Evolutionary conservation across 2,329 filamentous ascomycete genomes (phyloP).

Genomic region (Amauroascus verrucosus): DNA sequence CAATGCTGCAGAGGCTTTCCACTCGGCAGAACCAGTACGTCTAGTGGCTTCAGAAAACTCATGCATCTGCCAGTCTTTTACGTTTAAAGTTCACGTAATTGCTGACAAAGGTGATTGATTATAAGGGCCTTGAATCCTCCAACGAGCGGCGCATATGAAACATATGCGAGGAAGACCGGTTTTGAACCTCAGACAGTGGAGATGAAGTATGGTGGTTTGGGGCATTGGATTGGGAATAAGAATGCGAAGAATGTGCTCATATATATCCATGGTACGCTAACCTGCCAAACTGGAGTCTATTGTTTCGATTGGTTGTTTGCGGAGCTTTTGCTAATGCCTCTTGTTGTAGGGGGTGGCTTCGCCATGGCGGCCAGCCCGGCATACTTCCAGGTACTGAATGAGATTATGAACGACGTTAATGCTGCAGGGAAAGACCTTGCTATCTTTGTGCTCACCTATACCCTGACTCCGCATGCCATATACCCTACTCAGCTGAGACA

Average conservation of each 20-base stretch:
- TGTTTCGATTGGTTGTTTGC: not conserved
- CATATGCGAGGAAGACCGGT: constrained; percentile 20
- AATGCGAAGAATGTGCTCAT: constrained; percentile 31
- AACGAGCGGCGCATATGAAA: constrained; percentile 23
- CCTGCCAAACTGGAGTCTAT: not conserved
- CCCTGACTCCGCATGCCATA: constrained; percentile 40
- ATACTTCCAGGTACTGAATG: constrained; percentile 42
- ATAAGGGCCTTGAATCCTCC: constrained; percentile 21
- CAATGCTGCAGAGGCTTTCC: constrained; percentile 19
- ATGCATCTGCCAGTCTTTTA: not conserved
- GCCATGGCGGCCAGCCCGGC: constrained; percentile 38
- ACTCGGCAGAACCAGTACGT: constrained; percentile 28
- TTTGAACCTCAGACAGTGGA: constrained; percentile 24
- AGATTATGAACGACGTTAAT: constrained; percentile 36
- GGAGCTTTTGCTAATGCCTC: not conserved
- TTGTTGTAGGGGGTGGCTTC: constrained; percentile 45
- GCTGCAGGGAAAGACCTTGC: constrained; percentile 38
- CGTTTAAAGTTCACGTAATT: not conserved
- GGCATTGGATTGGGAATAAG: constrained; percentile 34
- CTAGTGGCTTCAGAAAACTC: not conserved
- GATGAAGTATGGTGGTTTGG: constrained; percentile 26
- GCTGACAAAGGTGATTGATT: not conserved
- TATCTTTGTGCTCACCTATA: constrained; percentile 48
- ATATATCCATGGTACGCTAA: constrained; percentile 30
- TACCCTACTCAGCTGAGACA: constrained; percentile 38